These are phyloP conservation scores for Penicillium polonicum DNA, from an alignment of 2,329 filamentous ascomycete genomes.

Conservation along the genomic window DNA sequence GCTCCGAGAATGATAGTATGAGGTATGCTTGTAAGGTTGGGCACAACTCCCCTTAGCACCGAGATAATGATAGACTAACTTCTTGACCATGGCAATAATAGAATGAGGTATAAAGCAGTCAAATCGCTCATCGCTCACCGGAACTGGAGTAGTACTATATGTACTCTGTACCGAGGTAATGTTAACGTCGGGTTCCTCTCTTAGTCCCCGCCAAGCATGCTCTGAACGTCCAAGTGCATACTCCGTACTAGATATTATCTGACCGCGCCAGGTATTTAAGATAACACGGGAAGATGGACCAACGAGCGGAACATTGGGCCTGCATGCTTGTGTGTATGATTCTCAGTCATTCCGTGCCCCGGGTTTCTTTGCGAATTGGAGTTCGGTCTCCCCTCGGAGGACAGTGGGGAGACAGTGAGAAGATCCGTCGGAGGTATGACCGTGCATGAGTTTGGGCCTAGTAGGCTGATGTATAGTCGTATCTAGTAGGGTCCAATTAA, in stretches of 20 bases:
- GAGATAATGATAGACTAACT: neutral
- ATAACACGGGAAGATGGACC: neutral
- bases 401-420: neutral
- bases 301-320: neutral
- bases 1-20: neutral
- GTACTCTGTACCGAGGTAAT: neutral
- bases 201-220: constrained; percentile 5
- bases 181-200: neutral
- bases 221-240: constrained; percentile 5
- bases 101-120: neutral
- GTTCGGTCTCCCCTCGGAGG: neutral
- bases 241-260: constrained; percentile 1
- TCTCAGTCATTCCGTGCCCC: neutral
- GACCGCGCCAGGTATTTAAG: neutral
- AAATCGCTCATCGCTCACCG: neutral
- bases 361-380: neutral
- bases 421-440: constrained; percentile 5
- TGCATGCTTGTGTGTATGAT: neutral
- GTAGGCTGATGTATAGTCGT: neutral
- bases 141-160: neutral
- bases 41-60: neutral
- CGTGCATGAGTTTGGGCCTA: constrained; percentile 11
- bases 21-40: neutral
- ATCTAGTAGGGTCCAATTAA: constrained; percentile 2
- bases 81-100: neutral